phyloP scores from a whole-genome alignment of 768 basidiomycete species.

The Suillus weaverae region DNA sequence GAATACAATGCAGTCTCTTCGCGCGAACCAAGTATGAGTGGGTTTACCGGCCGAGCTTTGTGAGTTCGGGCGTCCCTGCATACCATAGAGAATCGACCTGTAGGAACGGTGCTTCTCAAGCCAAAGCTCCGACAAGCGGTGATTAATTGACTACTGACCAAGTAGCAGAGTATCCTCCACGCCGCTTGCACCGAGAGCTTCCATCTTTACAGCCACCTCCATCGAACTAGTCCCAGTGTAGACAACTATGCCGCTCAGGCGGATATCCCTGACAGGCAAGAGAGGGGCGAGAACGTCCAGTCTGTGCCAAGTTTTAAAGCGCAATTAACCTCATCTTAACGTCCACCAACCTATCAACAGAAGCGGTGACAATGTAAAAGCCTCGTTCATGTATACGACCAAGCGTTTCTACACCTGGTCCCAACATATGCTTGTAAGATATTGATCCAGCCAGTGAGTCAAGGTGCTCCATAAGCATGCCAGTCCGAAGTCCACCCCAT shows the following conservation, averaged over 20 bases:
- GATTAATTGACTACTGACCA: constrained; percentile 43
- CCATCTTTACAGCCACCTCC: constrained; percentile 88
- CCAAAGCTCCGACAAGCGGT: constrained; percentile 12
- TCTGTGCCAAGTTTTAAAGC: constrained; percentile 32
- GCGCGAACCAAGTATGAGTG: constrained; percentile 53
- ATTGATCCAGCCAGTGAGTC: constrained; percentile 86
- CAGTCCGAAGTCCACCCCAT: constrained; percentile 66
- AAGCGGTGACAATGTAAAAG: constrained; percentile 83
- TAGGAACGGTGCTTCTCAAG: neutral
- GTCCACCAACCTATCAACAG: constrained; percentile 65
- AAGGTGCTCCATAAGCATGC: constrained; percentile 76
- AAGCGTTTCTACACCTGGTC: constrained; percentile 55
- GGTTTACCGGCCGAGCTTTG: constrained; percentile 62
- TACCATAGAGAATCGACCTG: constrained; percentile 93
- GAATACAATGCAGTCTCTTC: constrained; percentile 64
- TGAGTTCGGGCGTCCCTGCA: constrained; percentile 71
- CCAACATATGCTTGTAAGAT: constrained; percentile 80
- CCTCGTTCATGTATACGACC: constrained; percentile 60
- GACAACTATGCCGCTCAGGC: constrained; percentile 79
- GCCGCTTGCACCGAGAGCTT: constrained; percentile 50
- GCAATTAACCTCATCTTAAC: neutral
- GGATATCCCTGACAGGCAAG: constrained; percentile 61
- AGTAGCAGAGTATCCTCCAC: constrained; percentile 61
- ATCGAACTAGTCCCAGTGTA: constrained; percentile 76
- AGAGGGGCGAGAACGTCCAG: constrained; percentile 67